Evolutionary conservation across 1,284 basidiomycete species (phyloP), one percentile per base, ranked within the genome.

Genomic region (Ceratorhiza oryzae-sativae): DNA sequence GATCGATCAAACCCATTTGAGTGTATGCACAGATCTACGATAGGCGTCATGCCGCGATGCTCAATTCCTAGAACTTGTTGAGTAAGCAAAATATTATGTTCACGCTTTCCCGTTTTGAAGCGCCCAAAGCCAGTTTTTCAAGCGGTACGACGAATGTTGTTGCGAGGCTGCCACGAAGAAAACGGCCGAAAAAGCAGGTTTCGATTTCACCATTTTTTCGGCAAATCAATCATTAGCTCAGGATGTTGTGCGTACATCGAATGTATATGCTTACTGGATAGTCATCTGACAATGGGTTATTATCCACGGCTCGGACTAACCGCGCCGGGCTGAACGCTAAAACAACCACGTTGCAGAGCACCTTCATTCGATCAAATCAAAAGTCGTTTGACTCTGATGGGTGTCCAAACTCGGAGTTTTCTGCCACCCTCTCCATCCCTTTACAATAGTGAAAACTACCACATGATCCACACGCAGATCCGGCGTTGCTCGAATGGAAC

Each of bases 321-420:
- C 49, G 49, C 49, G 25, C 49, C 49, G 49, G 27, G 25, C 27
- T 13, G 25, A 53, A 53, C 25, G 49, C 25, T 27, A 51, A 51
- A 51, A 51, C 49, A 10, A 53, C 49, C 49, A 53, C 49, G 49
- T 53, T 53, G 49, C 25, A 53, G 27, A 15, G 10, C 25, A 12
- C 49, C 36, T 49, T 30, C 48, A 27, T 65, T 49, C 32, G 48
- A 65, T 65, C 62, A 65, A 53, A 65, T 48, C 20, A n/a, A 65
- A 67, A 58, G 32, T 67, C 48, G 23, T 55, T 41, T 53, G 36
- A 36, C 39, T 46, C 20, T 58, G 55, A 27, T 32, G 46, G 36
- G 2, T 15, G 32, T 15, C 62, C 48, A 34, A 67, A 67, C 48
- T 51, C n/a, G 30, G 48, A 8, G 23, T 13, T 53, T 30, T 39